These are phyloP conservation scores for Diaporthe destruens DNA, from an alignment of 2,329 filamentous ascomycete genomes.

Conservation along the genomic window DNA sequence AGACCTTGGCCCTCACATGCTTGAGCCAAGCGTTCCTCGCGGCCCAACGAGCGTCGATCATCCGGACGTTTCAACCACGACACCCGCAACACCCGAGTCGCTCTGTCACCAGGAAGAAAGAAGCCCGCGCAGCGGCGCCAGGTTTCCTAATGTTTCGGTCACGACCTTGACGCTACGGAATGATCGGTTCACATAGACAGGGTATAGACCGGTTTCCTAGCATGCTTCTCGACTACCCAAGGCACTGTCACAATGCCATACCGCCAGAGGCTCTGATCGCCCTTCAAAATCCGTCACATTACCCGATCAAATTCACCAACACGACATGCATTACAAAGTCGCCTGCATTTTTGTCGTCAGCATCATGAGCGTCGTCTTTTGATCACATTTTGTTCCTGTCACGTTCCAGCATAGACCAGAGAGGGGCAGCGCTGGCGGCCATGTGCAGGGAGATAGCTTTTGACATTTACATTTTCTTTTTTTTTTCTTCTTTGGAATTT, in stretches of 20 bases:
- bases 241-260: slow-evolving; percentile 23
- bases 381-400: background rate
- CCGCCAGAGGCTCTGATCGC: background rate
- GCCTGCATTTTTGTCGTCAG: slow-evolving; percentile 29
- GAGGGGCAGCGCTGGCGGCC: slow-evolving; percentile 23
- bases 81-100: slow-evolving; percentile 20
- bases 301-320: background rate
- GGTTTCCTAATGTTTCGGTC: background rate
- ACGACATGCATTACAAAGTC: slow-evolving; percentile 15
- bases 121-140: background rate
- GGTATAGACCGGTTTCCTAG: slow-evolving; percentile 3
- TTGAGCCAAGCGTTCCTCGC: slow-evolving; percentile 8
- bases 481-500: slow-evolving; percentile 23
- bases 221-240: background rate
- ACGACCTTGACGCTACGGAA: slow-evolving; percentile 26
- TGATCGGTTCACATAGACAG: slow-evolving; percentile 28
- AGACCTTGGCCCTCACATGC: slow-evolving; percentile 1
- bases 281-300: background rate
- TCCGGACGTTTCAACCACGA: slow-evolving; percentile 26
- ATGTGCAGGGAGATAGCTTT: slow-evolving; percentile 21
- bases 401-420: slow-evolving; percentile 23
- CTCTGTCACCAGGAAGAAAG: background rate
- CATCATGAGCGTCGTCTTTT: slow-evolving; percentile 30
- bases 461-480: background rate
- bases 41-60: slow-evolving; percentile 25